Evolutionary conservation across 345 rosid genomes (phyloP).

Genomic region (Passiflora organensis): DNA sequence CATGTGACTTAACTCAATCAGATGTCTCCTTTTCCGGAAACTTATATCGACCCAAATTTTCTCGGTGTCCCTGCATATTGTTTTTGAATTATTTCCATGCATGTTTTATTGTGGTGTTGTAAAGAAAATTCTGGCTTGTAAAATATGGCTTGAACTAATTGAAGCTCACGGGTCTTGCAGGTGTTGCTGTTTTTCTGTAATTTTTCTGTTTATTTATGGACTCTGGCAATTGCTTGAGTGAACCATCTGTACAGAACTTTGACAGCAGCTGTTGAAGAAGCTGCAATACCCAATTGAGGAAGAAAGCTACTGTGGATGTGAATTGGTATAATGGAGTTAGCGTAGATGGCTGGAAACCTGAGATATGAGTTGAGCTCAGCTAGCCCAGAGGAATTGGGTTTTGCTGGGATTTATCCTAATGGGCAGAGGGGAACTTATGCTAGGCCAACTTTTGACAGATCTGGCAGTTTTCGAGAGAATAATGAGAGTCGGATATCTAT

Average conservation of each 20-base stretch:
- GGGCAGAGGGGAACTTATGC: conserved; percentile 40
- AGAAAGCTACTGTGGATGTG: conserved; percentile 7
- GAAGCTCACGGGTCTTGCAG: conserved; percentile 12
- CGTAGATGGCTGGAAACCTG: conserved; percentile 40
- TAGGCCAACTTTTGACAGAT: conserved; percentile 36
- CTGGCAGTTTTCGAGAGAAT: conserved; percentile 49
- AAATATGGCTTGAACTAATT: conserved; percentile 4
- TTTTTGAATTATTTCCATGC: no score
- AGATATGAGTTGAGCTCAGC: conserved; percentile 39
- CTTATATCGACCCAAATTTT: no score
- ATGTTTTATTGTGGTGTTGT: not conserved
- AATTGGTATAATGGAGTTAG: conserved; percentile 3
- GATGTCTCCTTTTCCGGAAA: not conserved
- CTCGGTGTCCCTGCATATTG: no score
- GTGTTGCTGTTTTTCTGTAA: not conserved
- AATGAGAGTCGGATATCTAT: conserved; percentile 32
- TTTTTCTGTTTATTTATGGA: conserved; percentile 6
- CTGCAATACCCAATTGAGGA: not conserved
- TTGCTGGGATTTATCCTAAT: conserved; percentile 35
- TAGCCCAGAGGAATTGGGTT: conserved; percentile 37
- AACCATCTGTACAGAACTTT: not conserved
- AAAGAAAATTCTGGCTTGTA: not conserved
- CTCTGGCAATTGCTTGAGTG: conserved; percentile 1
- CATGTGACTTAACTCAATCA: not conserved
- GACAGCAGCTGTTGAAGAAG: conserved; percentile 8